Evolutionary conservation across 78 protist species (phyloP).

Genomic region (Dictyostelium intermedium): DNA sequence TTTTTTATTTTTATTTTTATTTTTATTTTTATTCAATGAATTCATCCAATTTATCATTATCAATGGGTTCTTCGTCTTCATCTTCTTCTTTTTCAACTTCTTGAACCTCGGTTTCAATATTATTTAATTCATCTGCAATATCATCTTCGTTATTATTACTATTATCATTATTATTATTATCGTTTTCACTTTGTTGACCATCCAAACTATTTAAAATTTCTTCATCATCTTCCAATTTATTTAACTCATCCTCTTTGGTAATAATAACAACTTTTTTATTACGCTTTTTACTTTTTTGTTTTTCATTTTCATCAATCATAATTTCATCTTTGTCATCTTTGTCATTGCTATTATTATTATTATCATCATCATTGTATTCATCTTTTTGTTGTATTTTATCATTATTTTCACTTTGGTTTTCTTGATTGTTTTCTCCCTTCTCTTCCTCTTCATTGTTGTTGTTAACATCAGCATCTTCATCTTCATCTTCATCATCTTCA

Average conservation of each 20-base stretch:
- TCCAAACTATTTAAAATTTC: background rate
- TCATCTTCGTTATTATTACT: background rate
- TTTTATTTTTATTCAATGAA: background rate
- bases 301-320: conserved; percentile 6
- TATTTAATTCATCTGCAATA: background rate
- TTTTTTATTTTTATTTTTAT: too few species aligned
- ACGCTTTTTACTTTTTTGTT: background rate
- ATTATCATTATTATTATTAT: background rate
- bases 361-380: background rate
- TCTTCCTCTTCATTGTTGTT: background rate
- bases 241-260: background rate
- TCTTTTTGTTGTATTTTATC: background rate
- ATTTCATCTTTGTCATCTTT: background rate
- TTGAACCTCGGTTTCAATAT: background rate
- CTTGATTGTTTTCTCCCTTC: background rate
- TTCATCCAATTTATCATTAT: background rate
- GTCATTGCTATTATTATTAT: too few species aligned
- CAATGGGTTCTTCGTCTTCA: background rate
- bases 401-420: background rate
- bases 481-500: background rate
- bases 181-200: background rate
- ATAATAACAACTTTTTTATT: background rate
- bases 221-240: background rate
- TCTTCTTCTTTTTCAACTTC: background rate
- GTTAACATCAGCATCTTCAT: background rate